Percentiles rank a stretch among this genome's conserved stretches.
Conservation (phyloP, 345 rosid genomes). For the Eucalyptus sp. region DNA sequence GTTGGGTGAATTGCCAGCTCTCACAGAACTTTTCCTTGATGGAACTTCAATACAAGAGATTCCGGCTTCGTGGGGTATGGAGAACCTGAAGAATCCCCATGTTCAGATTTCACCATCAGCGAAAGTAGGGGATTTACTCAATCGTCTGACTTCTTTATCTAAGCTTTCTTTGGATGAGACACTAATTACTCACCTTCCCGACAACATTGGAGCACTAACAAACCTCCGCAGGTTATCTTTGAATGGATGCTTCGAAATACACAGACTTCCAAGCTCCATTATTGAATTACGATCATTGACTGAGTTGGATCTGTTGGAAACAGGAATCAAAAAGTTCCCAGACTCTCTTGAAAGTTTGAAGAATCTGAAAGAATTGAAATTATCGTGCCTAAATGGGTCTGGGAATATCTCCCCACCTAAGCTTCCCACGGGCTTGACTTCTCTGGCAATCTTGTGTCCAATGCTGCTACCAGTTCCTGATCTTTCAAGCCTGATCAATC, state of each 20-base stretch:
- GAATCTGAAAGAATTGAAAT: not conserved
- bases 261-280: not conserved
- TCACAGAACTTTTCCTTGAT: no score
- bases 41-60: no score
- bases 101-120: no score
- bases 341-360: not conserved
- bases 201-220: not conserved
- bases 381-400: no score
- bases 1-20: no score
- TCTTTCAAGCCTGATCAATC: not conserved
- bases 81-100: no score
- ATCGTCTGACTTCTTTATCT: not conserved
- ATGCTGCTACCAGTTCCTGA: not conserved
- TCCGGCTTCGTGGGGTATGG: no score
- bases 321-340: not conserved
- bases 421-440: not conserved
- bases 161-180: not conserved
- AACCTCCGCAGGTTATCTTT: not conserved
- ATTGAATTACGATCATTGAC: not conserved
- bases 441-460: not conserved
- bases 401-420: not conserved
- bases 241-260: not conserved
- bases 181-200: not conserved
- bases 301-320: not conserved
- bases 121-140: no score